A percentile compares a stretch with the other conserved stretches of the same genome.
These are phyloP conservation scores for Carpinus fangiana DNA, from an alignment of 306 rosid genomes.

Conservation along the genomic window DNA sequence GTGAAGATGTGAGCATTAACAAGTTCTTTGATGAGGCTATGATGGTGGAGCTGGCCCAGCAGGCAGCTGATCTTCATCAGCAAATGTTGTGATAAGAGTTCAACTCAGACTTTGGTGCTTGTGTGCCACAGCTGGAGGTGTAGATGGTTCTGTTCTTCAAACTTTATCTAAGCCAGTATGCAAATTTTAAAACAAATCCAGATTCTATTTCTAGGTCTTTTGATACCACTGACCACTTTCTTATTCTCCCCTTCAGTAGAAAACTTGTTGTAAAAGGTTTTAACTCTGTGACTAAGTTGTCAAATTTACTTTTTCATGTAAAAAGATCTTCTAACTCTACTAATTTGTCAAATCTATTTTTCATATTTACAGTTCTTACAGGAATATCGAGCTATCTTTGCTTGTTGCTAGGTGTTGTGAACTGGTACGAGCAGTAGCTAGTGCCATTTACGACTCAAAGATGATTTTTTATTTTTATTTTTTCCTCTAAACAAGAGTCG, in stretches of 20 bases:
- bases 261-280: no score
- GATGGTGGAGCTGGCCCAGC: conserved; percentile 99
- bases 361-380: not conserved
- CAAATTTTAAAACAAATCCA: not conserved
- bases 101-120: not conserved
- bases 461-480: no score
- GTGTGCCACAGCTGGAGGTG: not conserved
- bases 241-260: no score
- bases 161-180: not conserved
- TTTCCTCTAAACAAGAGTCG: no score
- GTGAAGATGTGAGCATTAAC: conserved; percentile 93
- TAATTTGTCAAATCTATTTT: not conserved
- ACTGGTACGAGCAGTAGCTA: no score
- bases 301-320: no score
- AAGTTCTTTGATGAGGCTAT: conserved; percentile 97
- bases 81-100: conserved; percentile 68
- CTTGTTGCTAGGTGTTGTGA: no score
- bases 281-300: no score
- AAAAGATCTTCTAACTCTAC: not conserved
- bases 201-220: not conserved
- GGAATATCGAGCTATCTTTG: not conserved
- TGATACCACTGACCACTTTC: not conserved
- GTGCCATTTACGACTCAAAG: no score
- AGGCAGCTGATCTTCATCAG: conserved; percentile 95
- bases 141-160: not conserved